Conservation (phyloP, 768 basidiomycete species). For the Steccherinum ochraceum region DNA sequence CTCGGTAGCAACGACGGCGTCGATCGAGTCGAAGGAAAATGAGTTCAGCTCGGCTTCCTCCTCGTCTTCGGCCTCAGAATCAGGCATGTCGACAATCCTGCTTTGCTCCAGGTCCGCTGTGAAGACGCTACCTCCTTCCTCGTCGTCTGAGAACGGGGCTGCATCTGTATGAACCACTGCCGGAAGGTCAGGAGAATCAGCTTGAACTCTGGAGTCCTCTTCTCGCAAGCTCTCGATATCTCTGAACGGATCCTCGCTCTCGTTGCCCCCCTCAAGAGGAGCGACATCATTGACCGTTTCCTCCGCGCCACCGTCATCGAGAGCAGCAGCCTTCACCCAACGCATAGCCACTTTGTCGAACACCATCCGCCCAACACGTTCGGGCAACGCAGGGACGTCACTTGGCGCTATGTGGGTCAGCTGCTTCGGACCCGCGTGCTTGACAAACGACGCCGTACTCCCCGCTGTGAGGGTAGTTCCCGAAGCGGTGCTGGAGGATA, state of each 20-base stretch:
- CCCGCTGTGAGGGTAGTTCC: conserved; percentile 64
- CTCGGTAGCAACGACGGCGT: conserved; percentile 25
- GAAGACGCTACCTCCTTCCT: conserved; percentile 1
- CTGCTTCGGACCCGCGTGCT: conserved; percentile 73
- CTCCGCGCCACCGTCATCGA: conserved; percentile 20
- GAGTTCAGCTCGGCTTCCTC: conserved; percentile 66
- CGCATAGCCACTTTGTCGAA: conserved; percentile 79
- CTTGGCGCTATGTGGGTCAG: conserved; percentile 76
- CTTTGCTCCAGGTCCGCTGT: conserved; percentile 19
- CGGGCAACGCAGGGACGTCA: conserved; percentile 68
- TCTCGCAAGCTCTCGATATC: conserved; percentile 85
- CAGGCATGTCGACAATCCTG: conserved; percentile 41
- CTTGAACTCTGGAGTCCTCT: conserved; percentile 30
- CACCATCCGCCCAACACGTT: conserved; percentile 81
- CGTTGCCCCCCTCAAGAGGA: conserved; percentile 30
- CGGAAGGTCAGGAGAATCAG: neutral
- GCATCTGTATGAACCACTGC: conserved; percentile 4
- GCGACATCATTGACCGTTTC: conserved; percentile 23
- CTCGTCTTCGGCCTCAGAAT: conserved; percentile 43
- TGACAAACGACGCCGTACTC: conserved; percentile 77
- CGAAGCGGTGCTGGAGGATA: conserved; percentile 83
- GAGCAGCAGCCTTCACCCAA: conserved; percentile 67
- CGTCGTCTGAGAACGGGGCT: conserved; percentile 1
- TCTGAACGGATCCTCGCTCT: conserved; percentile 85
- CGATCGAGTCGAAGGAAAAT: conserved; percentile 64